These are phyloP conservation scores for Conringia planisiliqua DNA, from an alignment of 345 rosid species.

Conservation along the genomic window DNA sequence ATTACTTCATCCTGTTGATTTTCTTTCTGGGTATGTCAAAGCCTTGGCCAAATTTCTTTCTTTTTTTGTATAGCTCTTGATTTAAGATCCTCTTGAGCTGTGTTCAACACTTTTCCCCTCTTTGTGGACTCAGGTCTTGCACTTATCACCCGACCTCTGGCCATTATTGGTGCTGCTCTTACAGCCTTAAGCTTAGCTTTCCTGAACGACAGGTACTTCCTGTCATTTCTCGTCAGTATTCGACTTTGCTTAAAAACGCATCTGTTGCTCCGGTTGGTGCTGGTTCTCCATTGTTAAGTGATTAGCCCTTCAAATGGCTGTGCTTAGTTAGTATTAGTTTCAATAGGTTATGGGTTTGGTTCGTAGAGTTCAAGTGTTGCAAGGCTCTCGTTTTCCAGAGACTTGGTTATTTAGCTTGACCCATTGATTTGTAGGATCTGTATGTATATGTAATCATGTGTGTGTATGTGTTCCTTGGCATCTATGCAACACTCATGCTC, in stretches of 20 bases:
- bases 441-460: neutral
- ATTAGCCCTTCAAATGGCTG: neutral
- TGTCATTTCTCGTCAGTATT: neutral
- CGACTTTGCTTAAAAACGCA: neutral
- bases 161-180: conserved; percentile 34
- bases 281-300: neutral
- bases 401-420: neutral
- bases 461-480: neutral
- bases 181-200: conserved; percentile 36
- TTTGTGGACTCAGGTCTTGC: conserved; percentile 26
- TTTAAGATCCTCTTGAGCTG: conserved; percentile 2
- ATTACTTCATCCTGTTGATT: conserved; percentile 34
- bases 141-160: conserved; percentile 33
- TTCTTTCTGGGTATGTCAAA: conserved; percentile 32
- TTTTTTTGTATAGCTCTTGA: neutral
- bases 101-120: neutral
- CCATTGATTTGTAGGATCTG: neutral
- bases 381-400: neutral
- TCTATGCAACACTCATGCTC: neutral
- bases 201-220: conserved; percentile 34
- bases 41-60: neutral
- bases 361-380: neutral
- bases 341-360: neutral
- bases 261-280: neutral
- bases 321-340: neutral